phyloP scores from a whole-genome alignment of 2,329 filamentous ascomycete species.

The Trichocomaceae sp. region DNA sequence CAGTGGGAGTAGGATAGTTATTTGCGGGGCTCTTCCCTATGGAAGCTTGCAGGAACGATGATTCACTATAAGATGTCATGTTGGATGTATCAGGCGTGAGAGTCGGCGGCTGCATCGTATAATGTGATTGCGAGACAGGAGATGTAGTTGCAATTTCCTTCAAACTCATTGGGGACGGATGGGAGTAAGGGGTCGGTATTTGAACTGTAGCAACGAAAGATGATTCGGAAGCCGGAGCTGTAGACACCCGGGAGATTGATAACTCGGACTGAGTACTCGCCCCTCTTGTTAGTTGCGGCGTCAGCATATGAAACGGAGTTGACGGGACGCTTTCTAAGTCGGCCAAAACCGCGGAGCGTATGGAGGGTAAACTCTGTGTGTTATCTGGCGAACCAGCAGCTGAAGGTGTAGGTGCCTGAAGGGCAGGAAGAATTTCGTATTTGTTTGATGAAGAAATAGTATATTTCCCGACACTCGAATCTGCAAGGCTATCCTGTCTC shows the following conservation, averaged over 20 bases:
- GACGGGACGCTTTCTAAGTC: conserved; percentile 20
- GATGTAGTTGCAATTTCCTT: conserved; percentile 32
- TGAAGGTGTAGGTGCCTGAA: conserved; percentile 33
- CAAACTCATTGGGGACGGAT: conserved; percentile 34
- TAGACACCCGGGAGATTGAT: conserved; percentile 23
- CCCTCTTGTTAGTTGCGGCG: conserved; percentile 21
- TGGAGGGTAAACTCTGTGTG: conserved; percentile 35
- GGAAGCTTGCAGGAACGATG: conserved; percentile 20
- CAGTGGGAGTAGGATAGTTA: conserved; percentile 35
- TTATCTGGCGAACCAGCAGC: conserved; percentile 29
- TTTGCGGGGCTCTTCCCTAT: conserved; percentile 30
- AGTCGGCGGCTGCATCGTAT: conserved; percentile 22
- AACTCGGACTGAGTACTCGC: conserved; percentile 27
- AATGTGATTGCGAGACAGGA: conserved; percentile 28
- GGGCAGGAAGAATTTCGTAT: conserved; percentile 32
- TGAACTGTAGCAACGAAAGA: conserved; percentile 14
- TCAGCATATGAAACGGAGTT: conserved; percentile 15
- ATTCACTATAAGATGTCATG: conserved; percentile 25
- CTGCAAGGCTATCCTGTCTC: conserved; percentile 20
- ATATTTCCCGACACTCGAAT: conserved; percentile 28
- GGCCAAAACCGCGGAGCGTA: conserved; percentile 32
- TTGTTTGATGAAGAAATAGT: conserved; percentile 27
- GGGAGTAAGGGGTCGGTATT: conserved; percentile 31
- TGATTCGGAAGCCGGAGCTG: conserved; percentile 3
- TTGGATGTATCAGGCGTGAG: conserved; percentile 23